phyloP scores from a whole-genome alignment of 1,139 yeast genomes.

The Debaryomyces fabryi region DNA sequence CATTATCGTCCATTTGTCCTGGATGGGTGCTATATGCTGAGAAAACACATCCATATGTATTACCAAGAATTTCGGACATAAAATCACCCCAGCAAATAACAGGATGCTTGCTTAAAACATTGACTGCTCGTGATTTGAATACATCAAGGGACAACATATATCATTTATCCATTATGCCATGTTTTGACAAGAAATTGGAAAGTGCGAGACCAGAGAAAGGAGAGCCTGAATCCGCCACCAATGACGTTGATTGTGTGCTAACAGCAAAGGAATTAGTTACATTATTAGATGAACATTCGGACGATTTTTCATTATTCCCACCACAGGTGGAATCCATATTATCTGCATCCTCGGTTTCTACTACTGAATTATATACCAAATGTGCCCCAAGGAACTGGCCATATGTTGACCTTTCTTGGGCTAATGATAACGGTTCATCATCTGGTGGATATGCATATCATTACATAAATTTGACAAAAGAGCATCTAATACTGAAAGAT shows the following conservation, averaged over 20 bases:
- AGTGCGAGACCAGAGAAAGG: conserved; percentile 80
- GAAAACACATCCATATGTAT: conserved; percentile 86
- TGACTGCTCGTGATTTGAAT: conserved; percentile 45
- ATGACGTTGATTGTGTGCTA: conserved; percentile 90
- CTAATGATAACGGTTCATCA: conserved; percentile 73
- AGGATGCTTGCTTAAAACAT: conserved; percentile 70
- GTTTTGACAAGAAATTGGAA: conserved; percentile 94
- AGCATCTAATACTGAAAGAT: conserved; percentile 27
- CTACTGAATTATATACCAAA: conserved; percentile 29
- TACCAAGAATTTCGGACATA: conserved; percentile 62
- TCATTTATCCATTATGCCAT: conserved; percentile 91
- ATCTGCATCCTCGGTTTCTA: conserved; percentile 8
- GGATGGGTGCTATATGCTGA: conserved; percentile 98
- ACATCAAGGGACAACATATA: conserved; percentile 51
- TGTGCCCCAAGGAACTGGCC: conserved; percentile 66
- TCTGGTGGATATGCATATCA: conserved; percentile 88
- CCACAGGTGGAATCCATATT: conserved; percentile 15
- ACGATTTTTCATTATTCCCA: conserved; percentile 26
- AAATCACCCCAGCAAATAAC: conserved; percentile 95
- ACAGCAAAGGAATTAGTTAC: conserved; percentile 88
- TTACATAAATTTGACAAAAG: conserved; percentile 48
- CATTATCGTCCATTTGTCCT: conserved; percentile 77
- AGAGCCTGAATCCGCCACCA: conserved; percentile 21
- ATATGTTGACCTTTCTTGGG: conserved; percentile 59
- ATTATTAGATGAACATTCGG: conserved; percentile 55